Evolutionary conservation across 2,329 filamentous ascomycete genomes (phyloP).

Genomic region (Diaporthe velutina): DNA sequence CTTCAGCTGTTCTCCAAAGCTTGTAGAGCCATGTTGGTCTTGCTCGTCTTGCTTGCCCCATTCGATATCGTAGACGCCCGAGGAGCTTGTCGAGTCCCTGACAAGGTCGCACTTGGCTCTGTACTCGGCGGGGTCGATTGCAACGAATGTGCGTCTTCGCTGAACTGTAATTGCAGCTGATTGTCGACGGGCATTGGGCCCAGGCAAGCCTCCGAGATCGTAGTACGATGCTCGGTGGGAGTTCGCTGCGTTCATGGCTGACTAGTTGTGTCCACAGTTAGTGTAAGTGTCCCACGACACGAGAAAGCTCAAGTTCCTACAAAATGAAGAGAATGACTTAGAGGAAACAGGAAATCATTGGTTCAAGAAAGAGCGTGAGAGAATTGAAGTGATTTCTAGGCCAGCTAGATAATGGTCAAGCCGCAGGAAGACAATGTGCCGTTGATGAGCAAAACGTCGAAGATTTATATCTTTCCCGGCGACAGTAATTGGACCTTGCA

Average conservation of each 20-base stretch:
- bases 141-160: background rate
- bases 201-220: background rate
- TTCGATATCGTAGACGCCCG: constrained; percentile 4
- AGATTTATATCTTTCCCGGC: background rate
- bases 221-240: constrained; percentile 9
- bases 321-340: background rate
- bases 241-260: constrained; percentile 6
- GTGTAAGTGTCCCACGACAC: background rate
- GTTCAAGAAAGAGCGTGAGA: background rate
- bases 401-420: background rate
- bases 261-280: background rate
- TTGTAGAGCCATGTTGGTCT: background rate
- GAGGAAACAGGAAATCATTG: background rate
- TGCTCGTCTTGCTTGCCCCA: background rate
- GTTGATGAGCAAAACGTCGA: background rate
- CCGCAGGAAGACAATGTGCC: background rate
- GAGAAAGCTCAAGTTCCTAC: background rate
- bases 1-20: background rate
- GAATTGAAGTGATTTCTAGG: background rate
- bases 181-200: background rate
- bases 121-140: constrained; percentile 9
- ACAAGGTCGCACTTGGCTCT: background rate
- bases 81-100: background rate
- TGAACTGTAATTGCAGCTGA: background rate
- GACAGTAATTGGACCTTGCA: background rate